A percentile compares a stretch with the other conserved stretches of the same genome.
Evolutionary conservation across 2,329 filamentous ascomycete species (phyloP).

Genomic region (Arthrobotrys musiformis): DNA sequence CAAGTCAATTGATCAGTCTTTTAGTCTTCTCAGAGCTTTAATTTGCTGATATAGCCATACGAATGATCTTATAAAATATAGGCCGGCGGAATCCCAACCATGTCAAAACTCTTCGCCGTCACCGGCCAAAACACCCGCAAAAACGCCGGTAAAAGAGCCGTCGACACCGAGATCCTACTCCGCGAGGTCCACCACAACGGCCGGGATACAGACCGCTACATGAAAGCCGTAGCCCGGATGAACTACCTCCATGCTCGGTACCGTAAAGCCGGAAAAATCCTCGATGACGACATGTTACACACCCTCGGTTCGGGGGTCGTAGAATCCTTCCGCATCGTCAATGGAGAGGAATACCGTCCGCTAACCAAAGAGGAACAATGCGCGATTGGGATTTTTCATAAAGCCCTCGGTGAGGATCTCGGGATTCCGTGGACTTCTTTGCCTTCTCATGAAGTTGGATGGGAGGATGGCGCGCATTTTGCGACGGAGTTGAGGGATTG

Average conservation of each 20-base stretch:
- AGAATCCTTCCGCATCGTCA: constrained; percentile 7
- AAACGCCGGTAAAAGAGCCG: constrained; percentile 66
- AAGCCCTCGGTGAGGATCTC: constrained; percentile 28
- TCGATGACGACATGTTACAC: constrained; percentile 36
- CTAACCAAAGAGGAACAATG: constrained; percentile 25
- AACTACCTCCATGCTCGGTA: constrained; percentile 40
- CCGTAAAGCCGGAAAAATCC: constrained; percentile 30
- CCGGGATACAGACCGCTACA: constrained; percentile 61
- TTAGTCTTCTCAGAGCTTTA: too few relatives aligned
- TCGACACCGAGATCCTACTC: constrained; percentile 67
- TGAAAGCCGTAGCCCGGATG: constrained; percentile 30
- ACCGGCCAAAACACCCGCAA: constrained; percentile 66
- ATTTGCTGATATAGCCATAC: too few relatives aligned
- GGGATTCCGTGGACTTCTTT: constrained; percentile 21
- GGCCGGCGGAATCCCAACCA: constrained; percentile 69
- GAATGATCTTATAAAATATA: constrained; percentile 58
- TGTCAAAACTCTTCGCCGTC: constrained; percentile 65
- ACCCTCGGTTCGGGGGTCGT: constrained; percentile 23
- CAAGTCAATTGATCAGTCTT: too few relatives aligned
- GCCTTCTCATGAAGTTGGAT: constrained; percentile 61
- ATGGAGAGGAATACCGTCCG: constrained; percentile 18
- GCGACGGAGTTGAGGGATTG: constrained; percentile 67
- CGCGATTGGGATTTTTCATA: constrained; percentile 32
- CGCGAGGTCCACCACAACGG: constrained; percentile 65
- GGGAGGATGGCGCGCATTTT: constrained; percentile 68